Evolutionary conservation across 129 eudicot species (phyloP), one percentile per base, ranked within the genome.

Genomic region (Tagetes erecta): DNA sequence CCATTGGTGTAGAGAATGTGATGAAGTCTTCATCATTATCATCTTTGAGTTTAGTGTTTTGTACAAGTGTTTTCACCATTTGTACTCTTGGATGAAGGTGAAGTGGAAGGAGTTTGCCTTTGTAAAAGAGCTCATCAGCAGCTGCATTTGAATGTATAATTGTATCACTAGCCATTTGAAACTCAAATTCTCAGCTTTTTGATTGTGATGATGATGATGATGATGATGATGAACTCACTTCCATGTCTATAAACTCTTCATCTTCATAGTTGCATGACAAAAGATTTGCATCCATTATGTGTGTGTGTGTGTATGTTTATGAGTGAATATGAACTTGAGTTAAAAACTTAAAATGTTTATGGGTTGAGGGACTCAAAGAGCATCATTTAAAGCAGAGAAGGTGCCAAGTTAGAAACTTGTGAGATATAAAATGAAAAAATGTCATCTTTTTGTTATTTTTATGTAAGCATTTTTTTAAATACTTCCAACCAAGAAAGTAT

Each of bases 111-210:
- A 92, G 96, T 57, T 86, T 89, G 75, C 98, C 98, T 52, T 87
- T 87, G 85, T 87, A 89, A 71, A 92, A 92, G 64, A 92, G 98
- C 49, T 92, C 96, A 75, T 92, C 98, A 39, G 96, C 98, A 2
- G 96, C 89, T 63, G 86, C 87, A 63, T 74, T 41, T 80, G 76
- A 67, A 58, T 74, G 74, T 70, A 52, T 52, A 73, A 11, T 65
- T 33, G 82, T 41, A 33, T 80, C 3, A 62, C 44, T 45, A 9
- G 78, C 68, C 90, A 84, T 89, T 80, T 89, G 94, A 51, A 92
- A 92, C 74, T 92, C 98, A 75, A 92, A 92, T 46, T 92, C 98
- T 82, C 78, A 84, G 87, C 68, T 79, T 78, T 85, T 79, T 38
- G 93, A 79, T 58, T 85, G 82, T 44, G 96, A 77, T 52, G 53